Conservation (phyloP, 176 grass and related monocot species). For the Pontederia paniculata region DNA sequence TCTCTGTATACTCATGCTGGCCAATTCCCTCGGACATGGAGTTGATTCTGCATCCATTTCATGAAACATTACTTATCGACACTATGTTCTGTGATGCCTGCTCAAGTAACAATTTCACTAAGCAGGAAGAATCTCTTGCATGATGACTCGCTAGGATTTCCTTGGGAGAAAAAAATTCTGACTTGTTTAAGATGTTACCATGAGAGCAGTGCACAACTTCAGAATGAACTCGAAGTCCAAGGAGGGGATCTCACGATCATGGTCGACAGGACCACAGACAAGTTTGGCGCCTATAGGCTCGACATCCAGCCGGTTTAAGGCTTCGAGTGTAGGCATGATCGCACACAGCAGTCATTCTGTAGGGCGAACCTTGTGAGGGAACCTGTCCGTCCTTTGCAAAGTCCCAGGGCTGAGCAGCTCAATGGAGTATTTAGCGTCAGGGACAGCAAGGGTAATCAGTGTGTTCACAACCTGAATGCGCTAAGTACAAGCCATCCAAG, state of each 20-base stretch:
- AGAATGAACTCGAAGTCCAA: slow-evolving; percentile 30
- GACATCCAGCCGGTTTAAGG: slow-evolving; percentile 60
- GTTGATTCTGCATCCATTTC: slow-evolving; percentile 5
- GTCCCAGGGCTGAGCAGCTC: slow-evolving; percentile 49
- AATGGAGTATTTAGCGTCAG: slow-evolving; percentile 41
- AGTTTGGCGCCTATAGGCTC: slow-evolving; percentile 54
- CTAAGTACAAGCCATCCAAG: slow-evolving; percentile 66
- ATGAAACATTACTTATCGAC: slow-evolving; percentile 65
- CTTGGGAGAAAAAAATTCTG: too few relatives aligned
- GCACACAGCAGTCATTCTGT: slow-evolving; percentile 48
- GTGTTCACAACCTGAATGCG: slow-evolving; percentile 77
- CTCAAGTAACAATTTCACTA: slow-evolving; percentile 62
- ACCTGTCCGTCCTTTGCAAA: slow-evolving; percentile 48
- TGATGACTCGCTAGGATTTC: neutral
- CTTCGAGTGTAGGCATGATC: slow-evolving; percentile 38
- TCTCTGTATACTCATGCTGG: slow-evolving; percentile 1
- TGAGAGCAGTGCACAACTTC: slow-evolving; percentile 52
- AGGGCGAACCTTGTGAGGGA: slow-evolving; percentile 43
- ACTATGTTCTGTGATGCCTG: slow-evolving; percentile 89
- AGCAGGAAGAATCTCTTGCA: slow-evolving; percentile 62
- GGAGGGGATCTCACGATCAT: slow-evolving; percentile 61
- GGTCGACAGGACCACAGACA: slow-evolving; percentile 56
- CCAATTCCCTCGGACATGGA: neutral
- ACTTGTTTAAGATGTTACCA: slow-evolving; percentile 43
- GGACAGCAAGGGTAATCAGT: slow-evolving; percentile 12